Conservation (phyloP, 164 flowering plant genomes). For the Cinnamomum micranthum region DNA sequence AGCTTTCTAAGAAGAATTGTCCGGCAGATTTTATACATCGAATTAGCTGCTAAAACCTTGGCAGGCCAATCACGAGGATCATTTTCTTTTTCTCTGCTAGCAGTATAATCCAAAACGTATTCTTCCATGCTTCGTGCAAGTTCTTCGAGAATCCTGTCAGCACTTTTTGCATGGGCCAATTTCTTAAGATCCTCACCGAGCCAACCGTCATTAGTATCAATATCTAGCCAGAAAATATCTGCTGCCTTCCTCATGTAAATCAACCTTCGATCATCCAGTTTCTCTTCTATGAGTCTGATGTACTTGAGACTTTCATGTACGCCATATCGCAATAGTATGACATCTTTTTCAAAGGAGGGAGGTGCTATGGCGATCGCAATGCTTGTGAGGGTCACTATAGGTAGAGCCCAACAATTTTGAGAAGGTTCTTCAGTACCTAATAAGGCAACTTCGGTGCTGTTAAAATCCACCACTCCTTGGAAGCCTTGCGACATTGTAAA, state of each 20-base stretch:
- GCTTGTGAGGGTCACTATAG: constrained; percentile 4
- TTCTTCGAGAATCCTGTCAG: not conserved
- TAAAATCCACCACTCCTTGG: too few species aligned
- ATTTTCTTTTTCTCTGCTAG: too few species aligned
- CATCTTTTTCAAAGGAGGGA: constrained; percentile 23
- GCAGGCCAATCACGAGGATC: too few species aligned
- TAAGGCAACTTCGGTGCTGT: too few species aligned
- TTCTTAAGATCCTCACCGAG: not conserved
- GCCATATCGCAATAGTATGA: constrained; percentile 20
- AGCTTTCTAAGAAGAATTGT: too few species aligned
- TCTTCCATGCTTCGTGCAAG: not conserved
- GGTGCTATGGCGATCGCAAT: constrained; percentile 41
- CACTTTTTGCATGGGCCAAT: not conserved
- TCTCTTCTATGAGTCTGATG: constrained; percentile 36
- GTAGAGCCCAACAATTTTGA: too few species aligned
- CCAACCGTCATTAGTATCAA: not conserved
- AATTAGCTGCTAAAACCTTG: too few species aligned
- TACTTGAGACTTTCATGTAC: constrained; percentile 45
- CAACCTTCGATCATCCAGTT: constrained; percentile 26
- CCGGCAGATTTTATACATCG: too few species aligned
- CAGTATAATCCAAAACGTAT: too few species aligned
- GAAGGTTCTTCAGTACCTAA: too few species aligned
- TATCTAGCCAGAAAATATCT: not conserved
- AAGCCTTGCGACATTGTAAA: too few species aligned
- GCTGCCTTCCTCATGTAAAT: constrained; percentile 25